Evolutionary conservation across 73 alveolate species (phyloP).

Genomic region (Symbiodinium pilosum): DNA sequence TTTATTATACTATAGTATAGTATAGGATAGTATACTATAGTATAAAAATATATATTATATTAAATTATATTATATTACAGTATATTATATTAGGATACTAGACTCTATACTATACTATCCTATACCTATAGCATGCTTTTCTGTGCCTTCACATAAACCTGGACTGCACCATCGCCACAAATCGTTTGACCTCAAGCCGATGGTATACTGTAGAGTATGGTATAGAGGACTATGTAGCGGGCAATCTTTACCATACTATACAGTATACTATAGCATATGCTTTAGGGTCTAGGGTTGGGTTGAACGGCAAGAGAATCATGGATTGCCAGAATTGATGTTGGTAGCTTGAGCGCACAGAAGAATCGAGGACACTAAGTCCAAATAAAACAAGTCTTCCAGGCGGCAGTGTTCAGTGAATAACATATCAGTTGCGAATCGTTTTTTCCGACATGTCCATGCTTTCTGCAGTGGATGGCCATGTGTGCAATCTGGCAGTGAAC

Average conservation of each 20-base stretch:
- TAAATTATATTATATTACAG: too few relatives aligned
- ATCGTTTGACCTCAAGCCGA: neutral
- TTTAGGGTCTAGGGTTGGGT: neutral
- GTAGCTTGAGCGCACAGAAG: neutral
- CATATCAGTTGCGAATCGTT: neutral
- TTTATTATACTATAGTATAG: too few relatives aligned
- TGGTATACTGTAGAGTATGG: neutral
- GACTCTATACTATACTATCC: neutral
- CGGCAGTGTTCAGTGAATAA: neutral
- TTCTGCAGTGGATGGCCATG: neutral
- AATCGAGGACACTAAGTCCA: neutral
- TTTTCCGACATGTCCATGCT: neutral
- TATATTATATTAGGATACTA: too few relatives aligned
- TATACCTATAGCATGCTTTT: neutral
- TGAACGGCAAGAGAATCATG: neutral
- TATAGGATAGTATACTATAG: too few relatives aligned
- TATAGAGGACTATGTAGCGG: neutral
- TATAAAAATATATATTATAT: too few relatives aligned
- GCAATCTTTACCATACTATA: neutral
- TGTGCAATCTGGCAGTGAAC: neutral
- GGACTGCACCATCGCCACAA: neutral
- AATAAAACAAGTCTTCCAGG: neutral
- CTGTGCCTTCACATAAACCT: neutral
- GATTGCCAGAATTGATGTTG: neutral
- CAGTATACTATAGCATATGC: neutral